Conservation (phyloP, 1,139 yeast species). For the Saccharomyces hybrid region DNA sequence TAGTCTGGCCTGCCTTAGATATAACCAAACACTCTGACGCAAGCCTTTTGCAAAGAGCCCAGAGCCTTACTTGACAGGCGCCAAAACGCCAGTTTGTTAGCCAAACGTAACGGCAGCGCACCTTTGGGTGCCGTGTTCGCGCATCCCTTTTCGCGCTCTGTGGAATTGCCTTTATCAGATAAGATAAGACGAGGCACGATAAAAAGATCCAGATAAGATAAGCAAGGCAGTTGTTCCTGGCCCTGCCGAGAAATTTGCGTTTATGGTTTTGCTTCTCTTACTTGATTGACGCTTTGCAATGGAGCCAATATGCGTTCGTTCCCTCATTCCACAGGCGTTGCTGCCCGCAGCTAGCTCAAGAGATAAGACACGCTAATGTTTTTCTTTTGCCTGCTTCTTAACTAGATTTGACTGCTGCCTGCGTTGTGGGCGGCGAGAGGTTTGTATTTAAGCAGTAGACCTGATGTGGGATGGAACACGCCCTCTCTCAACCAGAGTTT, state of each 20-base stretch:
- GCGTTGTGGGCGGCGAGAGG: neutral
- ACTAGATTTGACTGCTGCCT: neutral
- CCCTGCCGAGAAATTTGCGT: neutral
- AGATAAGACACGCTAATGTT: neutral
- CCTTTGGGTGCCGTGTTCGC: neutral
- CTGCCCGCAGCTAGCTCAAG: neutral
- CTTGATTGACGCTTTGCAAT: neutral
- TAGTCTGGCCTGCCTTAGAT: neutral
- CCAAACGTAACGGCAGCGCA: neutral
- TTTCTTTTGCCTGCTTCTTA: neutral
- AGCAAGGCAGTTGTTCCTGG: neutral
- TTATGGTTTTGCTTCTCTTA: neutral
- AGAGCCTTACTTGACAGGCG: neutral
- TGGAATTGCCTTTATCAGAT: neutral
- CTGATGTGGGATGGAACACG: neutral
- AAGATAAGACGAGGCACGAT: neutral
- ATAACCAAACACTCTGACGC: neutral
- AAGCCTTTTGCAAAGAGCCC: neutral
- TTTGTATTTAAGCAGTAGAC: neutral
- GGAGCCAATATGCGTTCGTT: neutral
- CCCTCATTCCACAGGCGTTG: neutral
- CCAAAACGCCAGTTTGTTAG: slow-evolving; percentile 1
- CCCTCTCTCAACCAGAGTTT: neutral
- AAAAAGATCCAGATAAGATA: neutral
- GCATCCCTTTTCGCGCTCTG: neutral